A percentile compares a stretch with the other conserved stretches of the same genome.
These are phyloP conservation scores for Nyssa sinensis DNA, from an alignment of 148 eudicot species.

Conservation along the genomic window DNA sequence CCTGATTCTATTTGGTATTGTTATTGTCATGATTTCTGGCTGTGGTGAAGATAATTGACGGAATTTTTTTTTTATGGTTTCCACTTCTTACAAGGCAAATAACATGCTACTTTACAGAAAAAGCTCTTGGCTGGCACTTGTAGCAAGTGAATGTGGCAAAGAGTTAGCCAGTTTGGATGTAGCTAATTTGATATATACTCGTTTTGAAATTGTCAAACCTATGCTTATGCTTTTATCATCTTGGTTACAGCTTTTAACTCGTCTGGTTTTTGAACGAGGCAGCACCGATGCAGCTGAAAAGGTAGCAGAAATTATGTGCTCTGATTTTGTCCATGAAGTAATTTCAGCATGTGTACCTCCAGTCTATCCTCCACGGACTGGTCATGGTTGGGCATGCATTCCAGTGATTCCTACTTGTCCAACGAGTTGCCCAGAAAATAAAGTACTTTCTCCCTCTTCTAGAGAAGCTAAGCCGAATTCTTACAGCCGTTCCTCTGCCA, in stretches of 20 bases:
- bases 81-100: neutral
- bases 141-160: neutral
- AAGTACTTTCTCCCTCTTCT: conserved; percentile 52
- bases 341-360: conserved; percentile 98
- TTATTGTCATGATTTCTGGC: neutral
- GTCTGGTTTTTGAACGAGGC: conserved; percentile 85
- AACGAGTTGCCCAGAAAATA: conserved; percentile 46
- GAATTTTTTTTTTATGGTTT: neutral
- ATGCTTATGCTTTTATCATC: neutral
- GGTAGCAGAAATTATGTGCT: conserved; percentile 91
- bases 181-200: neutral
- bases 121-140: neutral
- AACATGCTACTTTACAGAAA: neutral
- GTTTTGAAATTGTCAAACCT: neutral
- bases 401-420: conserved; percentile 64
- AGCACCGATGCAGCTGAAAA: conserved; percentile 99
- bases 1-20: neutral
- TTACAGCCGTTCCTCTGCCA: conserved; percentile 53
- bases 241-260: conserved; percentile 84
- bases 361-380: conserved; percentile 88
- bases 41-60: neutral
- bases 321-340: conserved; percentile 99
- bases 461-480: conserved; percentile 60
- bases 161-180: neutral
- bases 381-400: conserved; percentile 98